A percentile compares a stretch with the other conserved stretches of the same genome.
These are phyloP conservation scores for Camellia granthamiana DNA, from an alignment of 148 eudicot genomes.

Conservation along the genomic window DNA sequence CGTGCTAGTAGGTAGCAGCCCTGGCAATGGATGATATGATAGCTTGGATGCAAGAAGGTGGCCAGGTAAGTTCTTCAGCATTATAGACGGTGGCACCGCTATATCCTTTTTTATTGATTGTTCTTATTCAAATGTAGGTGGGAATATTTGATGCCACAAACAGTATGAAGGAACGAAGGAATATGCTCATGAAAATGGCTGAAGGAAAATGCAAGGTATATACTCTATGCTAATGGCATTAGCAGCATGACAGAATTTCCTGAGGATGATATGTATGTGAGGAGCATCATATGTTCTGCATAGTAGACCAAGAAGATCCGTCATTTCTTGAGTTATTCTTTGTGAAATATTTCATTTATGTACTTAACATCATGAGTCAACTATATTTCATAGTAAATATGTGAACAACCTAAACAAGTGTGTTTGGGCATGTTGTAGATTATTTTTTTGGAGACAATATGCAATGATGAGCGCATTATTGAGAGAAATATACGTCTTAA, in stretches of 20 bases:
- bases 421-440: constrained; percentile 40
- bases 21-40: constrained; percentile 99
- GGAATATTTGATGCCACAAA: constrained; percentile 99
- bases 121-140: constrained; percentile 47
- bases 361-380: neutral
- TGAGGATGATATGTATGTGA: neutral
- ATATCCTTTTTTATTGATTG: constrained; percentile 13
- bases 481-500: constrained; percentile 97
- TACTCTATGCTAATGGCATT: constrained; percentile 15
- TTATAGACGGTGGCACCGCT: constrained; percentile 2
- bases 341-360: neutral
- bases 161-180: constrained; percentile 76
- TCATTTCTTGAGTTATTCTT: constrained; percentile 1
- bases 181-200: constrained; percentile 96
- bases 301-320: neutral
- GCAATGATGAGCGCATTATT: constrained; percentile 74
- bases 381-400: neutral
- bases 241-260: neutral
- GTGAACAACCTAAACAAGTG: neutral
- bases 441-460: constrained; percentile 86
- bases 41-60: constrained; percentile 99
- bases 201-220: constrained; percentile 98
- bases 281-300: neutral
- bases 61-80: constrained; percentile 64
- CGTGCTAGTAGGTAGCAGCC: constrained; percentile 92